Percentiles rank a stretch among this genome's conserved stretches.
phyloP scores from a whole-genome alignment of 2,329 filamentous ascomycete species.

The Penicillium sp. region DNA sequence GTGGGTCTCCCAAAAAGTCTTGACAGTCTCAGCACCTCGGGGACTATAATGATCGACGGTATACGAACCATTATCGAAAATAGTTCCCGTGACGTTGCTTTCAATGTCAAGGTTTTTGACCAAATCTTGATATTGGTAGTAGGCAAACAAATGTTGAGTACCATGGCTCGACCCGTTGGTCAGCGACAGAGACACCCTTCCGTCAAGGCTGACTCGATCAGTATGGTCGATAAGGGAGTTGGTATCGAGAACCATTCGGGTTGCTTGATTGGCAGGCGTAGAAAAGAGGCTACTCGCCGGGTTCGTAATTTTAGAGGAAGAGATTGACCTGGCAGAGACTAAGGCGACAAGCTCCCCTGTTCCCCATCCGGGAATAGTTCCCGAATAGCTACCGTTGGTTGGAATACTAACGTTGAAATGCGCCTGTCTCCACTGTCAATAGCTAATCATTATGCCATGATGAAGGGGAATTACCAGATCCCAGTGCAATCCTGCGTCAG shows the following conservation, averaged over 20 bases:
- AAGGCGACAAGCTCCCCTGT: conserved; percentile 31
- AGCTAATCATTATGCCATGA: background rate
- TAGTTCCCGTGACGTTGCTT: conserved; percentile 17
- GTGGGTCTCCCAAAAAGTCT: conserved; percentile 43
- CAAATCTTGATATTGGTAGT: conserved; percentile 17
- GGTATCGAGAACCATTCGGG: conserved; percentile 11
- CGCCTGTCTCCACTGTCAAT: background rate
- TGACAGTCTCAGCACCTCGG: conserved; percentile 37
- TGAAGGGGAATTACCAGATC: conserved; percentile 15
- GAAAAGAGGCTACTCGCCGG: conserved; percentile 7
- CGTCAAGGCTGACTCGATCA: conserved; percentile 6
- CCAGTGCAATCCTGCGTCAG: conserved; percentile 38
- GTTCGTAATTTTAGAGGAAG: conserved; percentile 16
- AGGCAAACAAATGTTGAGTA: conserved; percentile 17
- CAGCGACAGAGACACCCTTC: conserved; percentile 10
- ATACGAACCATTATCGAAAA: conserved; percentile 40
- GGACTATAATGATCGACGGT: conserved; percentile 44
- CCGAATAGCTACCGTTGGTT: conserved; percentile 35
- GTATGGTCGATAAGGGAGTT: conserved; percentile 9
- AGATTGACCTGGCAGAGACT: conserved; percentile 18
- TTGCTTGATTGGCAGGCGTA: conserved; percentile 6
- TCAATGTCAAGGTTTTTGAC: conserved; percentile 30
- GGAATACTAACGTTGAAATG: background rate
- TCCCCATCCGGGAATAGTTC: conserved; percentile 42
- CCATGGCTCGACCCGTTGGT: background rate